A percentile compares a stretch with the other conserved stretches of the same genome.
Conservation (phyloP, 169 alveolate genomes). For the Cyclospora cayetanensis region DNA sequence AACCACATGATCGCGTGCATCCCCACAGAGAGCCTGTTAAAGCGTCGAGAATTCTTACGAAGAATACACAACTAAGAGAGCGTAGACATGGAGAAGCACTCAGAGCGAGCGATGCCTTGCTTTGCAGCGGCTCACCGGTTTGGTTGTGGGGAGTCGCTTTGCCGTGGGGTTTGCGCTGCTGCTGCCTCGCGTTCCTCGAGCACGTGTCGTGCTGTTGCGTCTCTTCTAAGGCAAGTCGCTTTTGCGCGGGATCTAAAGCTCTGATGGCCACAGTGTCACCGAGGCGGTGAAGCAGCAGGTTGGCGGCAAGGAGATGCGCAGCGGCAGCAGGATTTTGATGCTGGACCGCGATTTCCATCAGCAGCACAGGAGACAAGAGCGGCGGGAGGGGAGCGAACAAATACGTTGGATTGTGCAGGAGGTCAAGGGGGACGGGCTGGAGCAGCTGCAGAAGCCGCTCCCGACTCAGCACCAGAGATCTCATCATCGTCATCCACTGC, state of each 20-base stretch:
- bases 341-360: background rate
- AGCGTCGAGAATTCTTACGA: too few species aligned
- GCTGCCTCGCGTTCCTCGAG: background rate
- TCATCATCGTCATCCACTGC: conserved; percentile 57
- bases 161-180: background rate
- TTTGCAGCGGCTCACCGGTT: background rate
- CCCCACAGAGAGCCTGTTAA: too few species aligned
- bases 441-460: conserved; percentile 37
- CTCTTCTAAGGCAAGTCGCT: background rate
- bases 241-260: conserved; percentile 63
- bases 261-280: conserved; percentile 54
- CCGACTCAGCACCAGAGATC: conserved; percentile 1
- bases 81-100: too few species aligned
- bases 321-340: conserved; percentile 42
- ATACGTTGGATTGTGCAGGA: conserved; percentile 57
- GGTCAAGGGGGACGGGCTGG: conserved; percentile 48
- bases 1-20: too few species aligned
- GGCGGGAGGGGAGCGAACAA: conserved; percentile 59
- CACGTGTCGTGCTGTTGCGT: too few species aligned
- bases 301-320: conserved; percentile 46
- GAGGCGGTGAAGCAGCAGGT: conserved; percentile 46
- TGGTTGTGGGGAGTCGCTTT: background rate
- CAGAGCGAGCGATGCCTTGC: too few species aligned
- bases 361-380: conserved; percentile 44
- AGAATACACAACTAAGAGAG: too few species aligned